Evolutionary conservation across 2,329 filamentous ascomycete species (phyloP), one percentile per base, ranked within the genome.

Genomic region (Fusarium veterinarium): DNA sequence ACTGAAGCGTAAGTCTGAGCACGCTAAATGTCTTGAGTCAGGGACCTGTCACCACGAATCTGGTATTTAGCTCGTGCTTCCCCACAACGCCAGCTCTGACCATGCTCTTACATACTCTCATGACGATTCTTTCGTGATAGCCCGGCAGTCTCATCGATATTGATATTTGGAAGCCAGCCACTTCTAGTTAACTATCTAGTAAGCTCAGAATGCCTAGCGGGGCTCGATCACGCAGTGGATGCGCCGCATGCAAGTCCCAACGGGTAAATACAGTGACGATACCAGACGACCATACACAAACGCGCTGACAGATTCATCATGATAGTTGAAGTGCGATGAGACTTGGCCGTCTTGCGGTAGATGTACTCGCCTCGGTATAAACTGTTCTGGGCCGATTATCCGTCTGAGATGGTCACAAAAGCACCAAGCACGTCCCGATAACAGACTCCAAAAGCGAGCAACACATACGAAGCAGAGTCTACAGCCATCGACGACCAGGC

Each of bases 171-270:
- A n/a, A n/a, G n/a, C n/a, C 16, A 23, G 0, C 14, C 10, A 5
- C 8, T 19, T 25, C 7, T 8, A 33, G 3, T 19, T 7, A 10
- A 16, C 1, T 14, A 19, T 19, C 16, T 7, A 13, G 0, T 2
- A 5, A 10, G 30, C 16, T 25, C 8, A 20, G 13, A 11, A 52
- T 52, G 49, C 2, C 49, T 2, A 30, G 19, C 9, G 33, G 49
- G 2, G 33, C 23, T 38, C 23, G 49, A 9, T 53, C 49, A 2
- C 49, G 49, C 7, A 53, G 33, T 3, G 49, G 49, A 6, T 53
- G 33, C 13, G 33, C 49, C 14, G 33, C 49, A 53, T 53, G 49
- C 23, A 38, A 53, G 19, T 28, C 49, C 19, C 49, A 53, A 1
- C 13, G 49, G 49, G 49, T 38, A 37, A 30, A n/a, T n/a, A 28